Evolutionary conservation across 164 flowering plant species (phyloP).

Genomic region (Echeveria elegans): DNA sequence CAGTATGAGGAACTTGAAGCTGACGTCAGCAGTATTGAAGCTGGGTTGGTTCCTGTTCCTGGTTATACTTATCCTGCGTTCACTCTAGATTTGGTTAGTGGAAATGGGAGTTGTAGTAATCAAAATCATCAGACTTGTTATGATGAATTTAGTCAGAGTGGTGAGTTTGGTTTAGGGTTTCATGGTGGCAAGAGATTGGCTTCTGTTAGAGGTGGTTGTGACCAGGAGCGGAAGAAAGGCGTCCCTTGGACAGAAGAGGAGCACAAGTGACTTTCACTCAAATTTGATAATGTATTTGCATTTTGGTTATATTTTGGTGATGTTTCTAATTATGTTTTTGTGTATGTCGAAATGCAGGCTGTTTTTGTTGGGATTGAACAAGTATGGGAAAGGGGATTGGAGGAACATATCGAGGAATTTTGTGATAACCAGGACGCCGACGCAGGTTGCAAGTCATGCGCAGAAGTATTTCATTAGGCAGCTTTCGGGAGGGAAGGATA

Average conservation of each 20-base stretch:
- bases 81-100: neutral
- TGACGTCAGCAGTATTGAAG: constrained; percentile 14
- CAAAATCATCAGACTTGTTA: constrained; percentile 18
- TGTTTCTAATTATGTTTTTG: neutral
- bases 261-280: constrained; percentile 25
- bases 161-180: constrained; percentile 12
- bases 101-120: neutral
- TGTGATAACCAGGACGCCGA: constrained; percentile 46
- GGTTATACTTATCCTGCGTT: neutral
- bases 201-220: constrained; percentile 11
- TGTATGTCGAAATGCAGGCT: constrained; percentile 24
- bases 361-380: constrained; percentile 37
- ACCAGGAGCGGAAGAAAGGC: constrained; percentile 50
- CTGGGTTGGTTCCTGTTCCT: constrained; percentile 9
- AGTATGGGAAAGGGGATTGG: constrained; percentile 64
- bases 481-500: constrained; percentile 38
- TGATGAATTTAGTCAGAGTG: constrained; percentile 21
- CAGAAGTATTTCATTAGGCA: constrained; percentile 45
- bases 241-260: constrained; percentile 60
- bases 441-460: constrained; percentile 65
- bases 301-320: no score
- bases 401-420: constrained; percentile 43
- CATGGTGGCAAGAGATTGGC: constrained; percentile 20
- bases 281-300: neutral
- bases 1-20: constrained; percentile 13